Base-by-base conservation (phyloP, 805 yeast species). In the Lipomyces chichibuensis region DNA sequence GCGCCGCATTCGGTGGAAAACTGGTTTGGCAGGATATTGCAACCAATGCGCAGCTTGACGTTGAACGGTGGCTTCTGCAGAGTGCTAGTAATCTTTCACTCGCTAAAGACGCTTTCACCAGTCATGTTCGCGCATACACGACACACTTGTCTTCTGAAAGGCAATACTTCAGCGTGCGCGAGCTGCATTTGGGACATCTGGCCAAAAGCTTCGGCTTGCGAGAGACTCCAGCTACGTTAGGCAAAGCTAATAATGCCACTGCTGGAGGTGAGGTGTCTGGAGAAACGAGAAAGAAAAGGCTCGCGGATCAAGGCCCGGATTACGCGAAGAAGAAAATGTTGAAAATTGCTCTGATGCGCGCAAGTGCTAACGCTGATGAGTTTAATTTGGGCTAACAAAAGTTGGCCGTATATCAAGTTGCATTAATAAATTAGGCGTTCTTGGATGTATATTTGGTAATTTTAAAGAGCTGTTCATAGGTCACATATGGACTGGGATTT, bases 121-220 rank as follows among this genome's bases (percentile, higher is more conserved):
- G 97, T 67, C 98, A 94, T 76, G 82, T 95, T 54, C 85, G 98
- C 74, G 99, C 99, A 0, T 95, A 95, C 76, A 91, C 99, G 5
- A 95, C 99, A 0, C 99, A 95, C 80, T 84, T 92, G 65, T 81
- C 93, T 0, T 74, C 87, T 1, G 99, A 95, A 77, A 85, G 93
- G 75, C 85, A 83, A 59, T 86, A 84, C 70, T 95, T 95, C 82
- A 92, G 91, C 75, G 88, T 95, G 39, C 90, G 90, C 73, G 79
- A 83, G 43, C 80, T 96, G 66, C 99, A 95, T 82, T 81, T 96
- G 71, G 99, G 99, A 35, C 99, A 95, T 81, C 81, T 96, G 74
- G 98, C 98, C 25, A 95, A 95, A 77, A 85, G 95, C 70, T 96
- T 96, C 78, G 99, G 94, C 1, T 81, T 95, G 62, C 87, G 99